These are phyloP conservation scores for Russula olivacea DNA, from an alignment of 768 basidiomycete species.

Conservation along the genomic window DNA sequence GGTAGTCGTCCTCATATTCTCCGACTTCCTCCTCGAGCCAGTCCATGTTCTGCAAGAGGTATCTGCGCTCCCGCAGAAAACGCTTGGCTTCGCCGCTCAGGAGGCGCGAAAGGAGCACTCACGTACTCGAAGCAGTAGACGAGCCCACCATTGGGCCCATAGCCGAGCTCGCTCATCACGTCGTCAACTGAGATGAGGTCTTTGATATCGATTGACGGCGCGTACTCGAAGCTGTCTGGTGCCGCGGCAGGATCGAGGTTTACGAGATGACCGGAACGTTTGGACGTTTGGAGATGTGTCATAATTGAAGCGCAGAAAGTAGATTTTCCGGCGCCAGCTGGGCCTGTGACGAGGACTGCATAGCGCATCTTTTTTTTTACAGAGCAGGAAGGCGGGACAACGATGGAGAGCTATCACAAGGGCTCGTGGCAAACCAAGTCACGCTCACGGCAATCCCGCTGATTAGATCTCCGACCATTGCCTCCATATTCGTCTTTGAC, in stretches of 20 bases:
- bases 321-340: constrained; percentile 96
- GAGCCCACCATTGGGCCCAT: constrained; percentile 95
- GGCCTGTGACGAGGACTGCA: constrained; percentile 87
- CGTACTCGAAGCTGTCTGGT: constrained; percentile 81
- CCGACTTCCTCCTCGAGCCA: constrained; percentile 97
- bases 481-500: neutral
- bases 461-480: constrained; percentile 15
- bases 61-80: constrained; percentile 44
- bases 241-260: constrained; percentile 96
- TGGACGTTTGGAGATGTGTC: constrained; percentile 79
- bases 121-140: constrained; percentile 99
- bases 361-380: constrained; percentile 57
- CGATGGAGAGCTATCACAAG: neutral
- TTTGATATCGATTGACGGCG: constrained; percentile 89
- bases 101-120: constrained; percentile 35
- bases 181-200: constrained; percentile 90
- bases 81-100: neutral
- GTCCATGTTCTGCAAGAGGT: constrained; percentile 94
- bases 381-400: neutral
- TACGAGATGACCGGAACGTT: constrained; percentile 83
- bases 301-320: constrained; percentile 87
- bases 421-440: neutral
- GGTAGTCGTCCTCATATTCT: constrained; percentile 92
- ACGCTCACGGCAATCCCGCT: neutral
- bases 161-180: constrained; percentile 91